Evolutionary conservation across 2,329 filamentous ascomycete genomes (phyloP).

Genomic region (Septoria petroselini): DNA sequence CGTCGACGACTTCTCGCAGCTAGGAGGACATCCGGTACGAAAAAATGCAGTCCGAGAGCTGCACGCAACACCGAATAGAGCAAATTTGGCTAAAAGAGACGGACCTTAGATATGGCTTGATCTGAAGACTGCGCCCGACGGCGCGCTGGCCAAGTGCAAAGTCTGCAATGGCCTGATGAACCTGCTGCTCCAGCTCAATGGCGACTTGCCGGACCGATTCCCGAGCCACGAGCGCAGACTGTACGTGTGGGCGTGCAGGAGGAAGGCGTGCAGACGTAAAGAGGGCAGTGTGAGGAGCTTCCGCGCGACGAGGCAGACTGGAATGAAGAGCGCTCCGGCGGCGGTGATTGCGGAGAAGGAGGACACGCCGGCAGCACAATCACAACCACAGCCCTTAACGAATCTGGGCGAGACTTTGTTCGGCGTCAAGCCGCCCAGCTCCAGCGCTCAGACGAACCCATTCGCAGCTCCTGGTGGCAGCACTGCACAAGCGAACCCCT

Average conservation of each 20-base stretch:
- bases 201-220: constrained; percentile 81
- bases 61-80: constrained; percentile 8
- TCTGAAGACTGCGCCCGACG: constrained; percentile 65
- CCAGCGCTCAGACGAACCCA: constrained; percentile 51
- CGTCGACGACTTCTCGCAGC: constrained; percentile 79
- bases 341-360: constrained; percentile 30
- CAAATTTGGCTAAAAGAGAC: constrained; percentile 23
- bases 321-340: constrained; percentile 7
- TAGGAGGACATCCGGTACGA: constrained; percentile 82
- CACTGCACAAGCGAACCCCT: constrained; percentile 53
- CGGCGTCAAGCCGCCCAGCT: constrained; percentile 56
- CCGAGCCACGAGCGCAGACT: constrained; percentile 82
- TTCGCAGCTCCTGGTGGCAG: constrained; percentile 52
- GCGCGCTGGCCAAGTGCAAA: constrained; percentile 77
- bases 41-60: too few species aligned
- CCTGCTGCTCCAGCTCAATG: constrained; percentile 85
- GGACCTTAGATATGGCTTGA: constrained; percentile 76
- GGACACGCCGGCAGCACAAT: constrained; percentile 23
- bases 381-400: constrained; percentile 33
- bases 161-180: constrained; percentile 80
- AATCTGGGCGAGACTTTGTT: constrained; percentile 68
- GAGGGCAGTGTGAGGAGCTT: constrained; percentile 76
- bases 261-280: constrained; percentile 75
- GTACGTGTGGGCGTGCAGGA: constrained; percentile 79
- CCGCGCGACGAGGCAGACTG: constrained; percentile 59